Evolutionary conservation across 176 grass and related monocot genomes (phyloP).

Genomic region (Ananas comosus): DNA sequence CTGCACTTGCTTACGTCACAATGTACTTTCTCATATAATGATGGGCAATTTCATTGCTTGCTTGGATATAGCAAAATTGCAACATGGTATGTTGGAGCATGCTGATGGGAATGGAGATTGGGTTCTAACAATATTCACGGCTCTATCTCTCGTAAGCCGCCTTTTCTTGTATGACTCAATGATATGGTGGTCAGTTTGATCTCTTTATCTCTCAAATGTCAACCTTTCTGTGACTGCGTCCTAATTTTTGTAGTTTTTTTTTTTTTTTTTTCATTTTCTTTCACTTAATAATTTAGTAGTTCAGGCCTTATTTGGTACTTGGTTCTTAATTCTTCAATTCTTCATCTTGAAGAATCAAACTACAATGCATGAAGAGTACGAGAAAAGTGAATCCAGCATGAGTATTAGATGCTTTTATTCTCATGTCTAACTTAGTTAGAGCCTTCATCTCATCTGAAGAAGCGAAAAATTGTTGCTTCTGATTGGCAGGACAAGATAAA

Average conservation of each 20-base stretch:
- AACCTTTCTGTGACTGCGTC: neutral
- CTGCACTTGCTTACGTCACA: neutral
- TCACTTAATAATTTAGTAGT: neutral
- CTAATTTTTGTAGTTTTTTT: neutral
- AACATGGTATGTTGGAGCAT: conserved; percentile 69
- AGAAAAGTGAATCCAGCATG: too few species aligned
- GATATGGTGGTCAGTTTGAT: neutral
- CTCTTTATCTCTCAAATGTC: conserved; percentile 6
- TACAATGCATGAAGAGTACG: too few species aligned
- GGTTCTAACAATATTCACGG: conserved; percentile 97
- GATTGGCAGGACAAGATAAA: too few species aligned
- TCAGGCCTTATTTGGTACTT: too few species aligned
- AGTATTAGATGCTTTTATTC: too few species aligned
- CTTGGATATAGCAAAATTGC: conserved; percentile 65
- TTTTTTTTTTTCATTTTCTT: neutral
- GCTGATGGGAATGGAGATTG: conserved; percentile 98
- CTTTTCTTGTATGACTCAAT: conserved; percentile 22
- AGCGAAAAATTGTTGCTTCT: too few species aligned
- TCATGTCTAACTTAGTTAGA: too few species aligned
- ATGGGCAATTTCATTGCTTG: neutral
- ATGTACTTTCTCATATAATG: conserved; percentile 14
- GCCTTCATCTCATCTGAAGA: too few species aligned
- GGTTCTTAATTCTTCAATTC: too few species aligned
- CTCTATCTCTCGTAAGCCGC: conserved; percentile 65
- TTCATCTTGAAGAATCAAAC: too few species aligned